Conservation (phyloP, 331 rosid species). For the Pyrus hybrid region DNA sequence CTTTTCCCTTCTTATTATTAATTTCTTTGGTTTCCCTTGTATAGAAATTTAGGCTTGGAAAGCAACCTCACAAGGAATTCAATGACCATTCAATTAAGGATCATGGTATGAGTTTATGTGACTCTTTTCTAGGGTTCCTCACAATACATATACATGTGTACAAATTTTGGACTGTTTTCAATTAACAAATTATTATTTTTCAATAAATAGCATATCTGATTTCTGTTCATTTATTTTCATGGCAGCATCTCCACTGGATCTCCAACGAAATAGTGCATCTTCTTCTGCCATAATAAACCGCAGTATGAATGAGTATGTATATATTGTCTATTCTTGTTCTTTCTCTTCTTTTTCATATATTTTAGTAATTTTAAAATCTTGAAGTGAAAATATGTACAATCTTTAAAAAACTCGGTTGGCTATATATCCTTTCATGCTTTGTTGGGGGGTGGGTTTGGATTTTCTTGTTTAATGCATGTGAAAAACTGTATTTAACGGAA, state of each 20-base stretch:
- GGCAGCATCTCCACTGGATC: slow-evolving; percentile 77
- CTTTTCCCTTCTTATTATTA: background rate
- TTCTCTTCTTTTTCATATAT: background rate
- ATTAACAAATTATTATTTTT: background rate
- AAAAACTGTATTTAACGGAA: slow-evolving; percentile 30
- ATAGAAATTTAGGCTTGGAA: slow-evolving; percentile 95
- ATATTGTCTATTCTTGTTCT: background rate
- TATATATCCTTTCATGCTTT: background rate
- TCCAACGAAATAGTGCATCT: slow-evolving; percentile 75
- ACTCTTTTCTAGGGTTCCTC: slow-evolving; percentile 63
- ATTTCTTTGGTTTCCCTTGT: slow-evolving; percentile 16
- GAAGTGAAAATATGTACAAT: too few relatives aligned
- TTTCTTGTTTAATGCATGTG: slow-evolving; percentile 36
- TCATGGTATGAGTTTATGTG: slow-evolving; percentile 37
- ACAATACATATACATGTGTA: too few relatives aligned
- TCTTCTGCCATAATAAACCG: slow-evolving; percentile 84
- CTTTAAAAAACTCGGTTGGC: background rate
- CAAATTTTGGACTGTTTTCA: background rate
- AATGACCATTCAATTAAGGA: slow-evolving; percentile 92
- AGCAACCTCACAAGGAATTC: slow-evolving; percentile 99
- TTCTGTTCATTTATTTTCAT: background rate
- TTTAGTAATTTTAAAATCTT: too few relatives aligned
- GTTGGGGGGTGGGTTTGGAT: slow-evolving; percentile 22
- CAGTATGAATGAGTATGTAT: slow-evolving; percentile 86
- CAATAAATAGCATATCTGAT: background rate